phyloP scores from a whole-genome alignment of 2,329 filamentous ascomycete species.

The Aspergillus jensenii region DNA sequence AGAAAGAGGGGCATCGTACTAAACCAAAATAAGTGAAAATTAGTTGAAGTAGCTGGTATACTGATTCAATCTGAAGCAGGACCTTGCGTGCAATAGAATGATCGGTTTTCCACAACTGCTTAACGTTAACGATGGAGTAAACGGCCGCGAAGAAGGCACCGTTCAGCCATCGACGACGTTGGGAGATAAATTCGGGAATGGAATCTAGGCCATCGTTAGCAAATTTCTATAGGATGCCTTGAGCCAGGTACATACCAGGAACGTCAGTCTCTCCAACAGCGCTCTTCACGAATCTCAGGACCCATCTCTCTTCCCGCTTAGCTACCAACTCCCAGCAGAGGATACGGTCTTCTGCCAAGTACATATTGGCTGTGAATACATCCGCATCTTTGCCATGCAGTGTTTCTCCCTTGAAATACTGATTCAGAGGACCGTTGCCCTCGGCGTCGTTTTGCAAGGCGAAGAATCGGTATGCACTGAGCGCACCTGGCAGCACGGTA shows the following conservation, averaged over 20 bases:
- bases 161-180: constrained; percentile 94
- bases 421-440: constrained; percentile 89
- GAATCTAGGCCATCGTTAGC: constrained; percentile 58
- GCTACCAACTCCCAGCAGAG: constrained; percentile 97
- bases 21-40: constrained; percentile 97
- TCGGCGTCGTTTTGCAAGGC: constrained; percentile 95
- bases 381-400: constrained; percentile 94
- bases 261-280: constrained; percentile 98
- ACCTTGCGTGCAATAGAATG: constrained; percentile 87
- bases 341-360: constrained; percentile 96
- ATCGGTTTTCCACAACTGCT: constrained; percentile 89
- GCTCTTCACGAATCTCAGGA: constrained; percentile 95
- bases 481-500: constrained; percentile 89
- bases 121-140: constrained; percentile 93
- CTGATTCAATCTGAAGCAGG: constrained; percentile 88
- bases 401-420: constrained; percentile 99
- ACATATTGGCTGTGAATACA: constrained; percentile 99
- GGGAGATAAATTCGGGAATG: constrained; percentile 95
- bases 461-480: constrained; percentile 94
- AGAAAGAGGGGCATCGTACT: constrained; percentile 29
- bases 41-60: constrained; percentile 91
- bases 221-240: not conserved
- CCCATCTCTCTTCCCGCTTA: constrained; percentile 92
- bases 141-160: constrained; percentile 98
- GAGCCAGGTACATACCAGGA: constrained; percentile 61